phyloP scores from a whole-genome alignment of 768 basidiomycete genomes.

The Sistotremastrum suecicum region DNA sequence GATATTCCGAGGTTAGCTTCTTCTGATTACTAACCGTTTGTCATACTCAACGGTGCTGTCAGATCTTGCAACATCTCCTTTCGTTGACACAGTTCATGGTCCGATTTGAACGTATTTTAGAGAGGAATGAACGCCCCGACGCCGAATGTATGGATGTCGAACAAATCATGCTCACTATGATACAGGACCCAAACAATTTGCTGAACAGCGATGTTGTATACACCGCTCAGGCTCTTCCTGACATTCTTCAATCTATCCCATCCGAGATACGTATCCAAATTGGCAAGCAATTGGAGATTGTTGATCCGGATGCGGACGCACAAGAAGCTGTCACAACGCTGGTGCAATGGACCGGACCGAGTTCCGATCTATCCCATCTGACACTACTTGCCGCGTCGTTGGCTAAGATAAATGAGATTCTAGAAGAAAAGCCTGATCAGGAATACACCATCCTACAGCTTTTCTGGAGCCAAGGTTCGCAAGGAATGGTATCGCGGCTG shows the following conservation, averaged over 20 bases:
- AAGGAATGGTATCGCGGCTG: slow-evolving; percentile 43
- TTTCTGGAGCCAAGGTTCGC: slow-evolving; percentile 45
- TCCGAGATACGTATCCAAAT: slow-evolving; percentile 46
- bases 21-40: not conserved
- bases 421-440: slow-evolving; percentile 34
- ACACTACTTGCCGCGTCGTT: slow-evolving; percentile 48
- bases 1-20: slow-evolving; percentile 52
- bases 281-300: slow-evolving; percentile 49
- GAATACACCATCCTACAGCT: slow-evolving; percentile 41
- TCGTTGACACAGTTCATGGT: slow-evolving; percentile 58
- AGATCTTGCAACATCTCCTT: slow-evolving; percentile 66
- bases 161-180: slow-evolving; percentile 46
- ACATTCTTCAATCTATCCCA: slow-evolving; percentile 46
- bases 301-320: slow-evolving; percentile 18
- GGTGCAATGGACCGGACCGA: slow-evolving; percentile 47
- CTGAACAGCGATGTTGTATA: slow-evolving; percentile 44
- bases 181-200: slow-evolving; percentile 44
- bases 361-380: slow-evolving; percentile 33
- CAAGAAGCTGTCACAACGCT: slow-evolving; percentile 32
- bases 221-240: slow-evolving; percentile 42
- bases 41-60: slow-evolving; percentile 5
- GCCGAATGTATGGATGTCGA: slow-evolving; percentile 56
- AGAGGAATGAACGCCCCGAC: slow-evolving; percentile 44
- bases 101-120: slow-evolving; percentile 60
- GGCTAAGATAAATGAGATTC: slow-evolving; percentile 37